Evolutionary conservation across 345 rosid species (phyloP).

Genomic region (Citrus sinensis): DVS_A1.0 CM039164.1:27968501-27969000

Average conservation of each 20-base stretch:
- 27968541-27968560: constrained; percentile 82
- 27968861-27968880: constrained; percentile 66
- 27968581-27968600: constrained; percentile 40
- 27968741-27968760: constrained; percentile 46
- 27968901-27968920: constrained; percentile 50
- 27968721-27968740: constrained; percentile 25
- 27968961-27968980: no score
- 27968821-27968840: constrained; percentile 96
- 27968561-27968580: constrained; percentile 83
- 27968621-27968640: not conserved
- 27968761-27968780: constrained; percentile 78
- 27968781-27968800: constrained; percentile 72
- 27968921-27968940: constrained; percentile 49
- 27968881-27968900: constrained; percentile 54
- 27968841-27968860: constrained; percentile 83
- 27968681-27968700: no score
- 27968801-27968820: constrained; percentile 71
- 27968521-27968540: constrained; percentile 94
- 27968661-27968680: no score
- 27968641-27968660: no score
- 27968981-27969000: no score
- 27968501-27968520: constrained; percentile 89
- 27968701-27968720: no score
- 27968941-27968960: no score
- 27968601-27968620: constrained; percentile 40